phyloP scores from a whole-genome alignment of 2,329 filamentous ascomycete genomes.

The Dryadomyces quercivorus region DNA sequence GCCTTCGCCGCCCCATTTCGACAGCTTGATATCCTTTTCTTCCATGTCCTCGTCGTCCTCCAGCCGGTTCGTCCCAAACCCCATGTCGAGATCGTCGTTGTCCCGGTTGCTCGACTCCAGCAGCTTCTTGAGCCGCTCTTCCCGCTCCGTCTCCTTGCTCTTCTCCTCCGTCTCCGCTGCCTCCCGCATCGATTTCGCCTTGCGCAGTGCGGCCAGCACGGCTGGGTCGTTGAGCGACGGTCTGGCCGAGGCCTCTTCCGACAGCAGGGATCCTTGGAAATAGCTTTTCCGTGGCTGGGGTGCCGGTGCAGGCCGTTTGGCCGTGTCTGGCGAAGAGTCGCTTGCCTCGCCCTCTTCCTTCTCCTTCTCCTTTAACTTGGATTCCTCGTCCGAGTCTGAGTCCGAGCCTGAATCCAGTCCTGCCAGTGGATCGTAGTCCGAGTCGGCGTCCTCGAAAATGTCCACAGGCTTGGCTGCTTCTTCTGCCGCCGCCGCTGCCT shows the following conservation, averaged over 20 bases:
- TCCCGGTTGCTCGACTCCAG: conserved; percentile 65
- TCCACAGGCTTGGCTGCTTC: conserved; percentile 44
- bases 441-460: conserved; percentile 54
- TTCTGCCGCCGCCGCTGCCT: conserved; percentile 30
- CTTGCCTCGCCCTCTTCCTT: conserved; percentile 8
- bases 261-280: conserved; percentile 48
- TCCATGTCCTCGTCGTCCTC: conserved; percentile 82
- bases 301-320: conserved; percentile 22
- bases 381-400: conserved; percentile 10
- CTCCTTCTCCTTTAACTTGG: not conserved
- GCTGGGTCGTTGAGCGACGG: conserved; percentile 59
- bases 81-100: conserved; percentile 84
- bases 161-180: conserved; percentile 26
- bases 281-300: conserved; percentile 42
- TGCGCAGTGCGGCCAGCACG: conserved; percentile 73
- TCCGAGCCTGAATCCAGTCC: conserved; percentile 36
- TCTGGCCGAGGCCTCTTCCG: conserved; percentile 37
- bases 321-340: not conserved
- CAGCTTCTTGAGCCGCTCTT: conserved; percentile 62
- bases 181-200: conserved; percentile 57
- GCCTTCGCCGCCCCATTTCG: conserved; percentile 45
- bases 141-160: conserved; percentile 36
- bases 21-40: conserved; percentile 53
- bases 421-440: conserved; percentile 56
- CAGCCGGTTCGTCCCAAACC: conserved; percentile 78